Percentiles rank a stretch among this genome's conserved stretches.
Conservation (phyloP, 2,329 filamentous ascomycete species). For the Trichoderma sp. region DNA sequence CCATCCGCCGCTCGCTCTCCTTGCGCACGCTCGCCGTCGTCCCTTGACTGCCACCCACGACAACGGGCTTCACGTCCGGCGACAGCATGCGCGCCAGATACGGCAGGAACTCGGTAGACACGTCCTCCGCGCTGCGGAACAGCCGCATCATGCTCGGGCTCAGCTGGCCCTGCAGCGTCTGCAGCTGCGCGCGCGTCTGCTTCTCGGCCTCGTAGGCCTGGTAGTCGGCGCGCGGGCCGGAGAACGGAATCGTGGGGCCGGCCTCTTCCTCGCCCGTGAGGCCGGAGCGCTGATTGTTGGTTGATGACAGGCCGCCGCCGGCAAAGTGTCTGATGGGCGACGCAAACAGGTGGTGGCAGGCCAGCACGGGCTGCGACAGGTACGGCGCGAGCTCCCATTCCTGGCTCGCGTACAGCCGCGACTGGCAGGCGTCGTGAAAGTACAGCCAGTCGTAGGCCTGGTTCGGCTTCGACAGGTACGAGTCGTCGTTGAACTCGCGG, state of each 20-base stretch:
- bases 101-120: constrained; percentile 81
- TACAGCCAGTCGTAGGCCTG: constrained; percentile 91
- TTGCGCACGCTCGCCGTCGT: constrained; percentile 84
- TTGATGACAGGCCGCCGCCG: constrained; percentile 39
- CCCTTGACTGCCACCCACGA: constrained; percentile 69
- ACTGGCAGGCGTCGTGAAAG: constrained; percentile 85
- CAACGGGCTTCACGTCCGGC: constrained; percentile 87
- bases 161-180: constrained; percentile 71
- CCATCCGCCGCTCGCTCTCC: constrained; percentile 79
- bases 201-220: constrained; percentile 79
- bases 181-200: constrained; percentile 72
- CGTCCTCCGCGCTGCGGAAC: constrained; percentile 76
- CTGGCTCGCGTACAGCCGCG: constrained; percentile 77
- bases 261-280: constrained; percentile 49
- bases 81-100: constrained; percentile 82
- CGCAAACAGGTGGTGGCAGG: constrained; percentile 89
- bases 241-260: constrained; percentile 69
- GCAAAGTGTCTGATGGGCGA: constrained; percentile 60
- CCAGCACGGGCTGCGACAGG: constrained; percentile 80
- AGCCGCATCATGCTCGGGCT: constrained; percentile 71
- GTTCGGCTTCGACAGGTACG: constrained; percentile 83
- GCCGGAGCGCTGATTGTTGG: background rate
- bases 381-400: constrained; percentile 93
- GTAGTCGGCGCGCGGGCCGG: constrained; percentile 80
- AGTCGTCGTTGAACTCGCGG: constrained; percentile 91